These are phyloP conservation scores for Exophiala lecanii-corni DNA, from an alignment of 2,329 filamentous ascomycete genomes.

Conservation along the genomic window DNA sequence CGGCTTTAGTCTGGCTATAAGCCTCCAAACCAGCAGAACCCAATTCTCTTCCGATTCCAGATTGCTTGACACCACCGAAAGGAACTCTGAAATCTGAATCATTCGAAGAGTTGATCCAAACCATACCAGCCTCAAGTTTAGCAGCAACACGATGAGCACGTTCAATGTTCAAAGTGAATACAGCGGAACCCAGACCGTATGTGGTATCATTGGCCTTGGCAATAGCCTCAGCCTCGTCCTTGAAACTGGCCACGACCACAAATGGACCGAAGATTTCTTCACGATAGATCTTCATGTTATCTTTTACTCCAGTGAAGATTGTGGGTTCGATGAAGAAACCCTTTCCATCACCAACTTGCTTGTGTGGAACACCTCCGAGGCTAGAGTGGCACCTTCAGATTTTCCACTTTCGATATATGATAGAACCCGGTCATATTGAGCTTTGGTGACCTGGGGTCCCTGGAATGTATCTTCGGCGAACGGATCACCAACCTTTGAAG, in stretches of 20 bases:
- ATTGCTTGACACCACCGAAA: constrained; percentile 44
- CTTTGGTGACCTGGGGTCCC: constrained; percentile 43
- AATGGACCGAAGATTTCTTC: constrained; percentile 45
- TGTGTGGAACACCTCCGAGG: constrained; percentile 36
- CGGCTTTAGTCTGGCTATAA: constrained; percentile 37
- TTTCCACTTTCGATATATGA: constrained; percentile 41
- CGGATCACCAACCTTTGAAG: constrained; percentile 39
- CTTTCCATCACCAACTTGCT: constrained; percentile 31
- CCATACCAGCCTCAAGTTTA: constrained; percentile 44
- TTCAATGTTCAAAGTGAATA: constrained; percentile 41
- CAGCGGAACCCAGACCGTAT: constrained; percentile 40
- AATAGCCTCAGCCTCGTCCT: constrained; percentile 38
- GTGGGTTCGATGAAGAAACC: constrained; percentile 40
- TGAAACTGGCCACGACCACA: constrained; percentile 37
- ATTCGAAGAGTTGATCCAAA: constrained; percentile 43
- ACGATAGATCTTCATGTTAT: constrained; percentile 35
- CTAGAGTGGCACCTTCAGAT: constrained; percentile 36
- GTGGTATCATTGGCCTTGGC: constrained; percentile 37
- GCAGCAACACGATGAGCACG: constrained; percentile 39
- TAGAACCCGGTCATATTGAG: constrained; percentile 42
- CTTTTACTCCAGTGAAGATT: constrained; percentile 34
- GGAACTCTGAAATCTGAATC: constrained; percentile 39
- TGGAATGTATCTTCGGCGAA: constrained; percentile 40
- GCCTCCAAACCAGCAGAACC: constrained; percentile 39
- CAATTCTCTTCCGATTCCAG: constrained; percentile 48